phyloP scores from a whole-genome alignment of 2,329 filamentous ascomycete genomes.

The Phyllosticta capitalensis region DNA sequence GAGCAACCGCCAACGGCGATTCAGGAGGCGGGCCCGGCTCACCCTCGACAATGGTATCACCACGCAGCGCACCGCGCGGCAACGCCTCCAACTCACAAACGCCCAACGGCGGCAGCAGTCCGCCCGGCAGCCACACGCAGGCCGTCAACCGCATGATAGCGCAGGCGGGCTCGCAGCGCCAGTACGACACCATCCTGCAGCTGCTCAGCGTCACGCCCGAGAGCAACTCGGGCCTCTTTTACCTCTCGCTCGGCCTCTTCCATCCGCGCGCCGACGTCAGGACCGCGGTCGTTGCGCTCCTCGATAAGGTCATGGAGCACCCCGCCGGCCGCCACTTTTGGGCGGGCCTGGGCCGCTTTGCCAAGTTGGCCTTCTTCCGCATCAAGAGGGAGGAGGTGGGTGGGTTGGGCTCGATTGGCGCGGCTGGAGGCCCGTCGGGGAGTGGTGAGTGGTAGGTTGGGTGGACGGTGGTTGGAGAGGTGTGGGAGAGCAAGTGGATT shows the following conservation, averaged over 20 bases:
- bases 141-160: not conserved
- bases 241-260: constrained; percentile 81
- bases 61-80: constrained; percentile 13
- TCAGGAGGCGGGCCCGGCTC: not conserved
- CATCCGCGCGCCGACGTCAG: constrained; percentile 78
- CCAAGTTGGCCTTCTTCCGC: constrained; percentile 75
- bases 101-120: not conserved
- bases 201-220: constrained; percentile 75
- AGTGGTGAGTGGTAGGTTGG: not conserved
- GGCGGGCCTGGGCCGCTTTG: constrained; percentile 74
- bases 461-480: too few species aligned
- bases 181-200: constrained; percentile 39
- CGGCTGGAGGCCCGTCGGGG: not conserved
- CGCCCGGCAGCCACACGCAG: constrained; percentile 5
- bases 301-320: constrained; percentile 76
- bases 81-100: constrained; percentile 11
- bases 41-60: constrained; percentile 13
- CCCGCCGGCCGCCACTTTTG: constrained; percentile 92
- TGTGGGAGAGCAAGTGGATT: too few species aligned
- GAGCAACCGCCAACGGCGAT: constrained; percentile 10
- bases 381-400: constrained; percentile 53
- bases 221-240: constrained; percentile 81
- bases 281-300: constrained; percentile 62
- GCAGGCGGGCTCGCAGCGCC: constrained; percentile 15
- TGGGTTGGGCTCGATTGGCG: not conserved